These are phyloP conservation scores for Colletotrichum tofieldiae DNA, from an alignment of 2,329 filamentous ascomycete species.

Conservation along the genomic window DNA sequence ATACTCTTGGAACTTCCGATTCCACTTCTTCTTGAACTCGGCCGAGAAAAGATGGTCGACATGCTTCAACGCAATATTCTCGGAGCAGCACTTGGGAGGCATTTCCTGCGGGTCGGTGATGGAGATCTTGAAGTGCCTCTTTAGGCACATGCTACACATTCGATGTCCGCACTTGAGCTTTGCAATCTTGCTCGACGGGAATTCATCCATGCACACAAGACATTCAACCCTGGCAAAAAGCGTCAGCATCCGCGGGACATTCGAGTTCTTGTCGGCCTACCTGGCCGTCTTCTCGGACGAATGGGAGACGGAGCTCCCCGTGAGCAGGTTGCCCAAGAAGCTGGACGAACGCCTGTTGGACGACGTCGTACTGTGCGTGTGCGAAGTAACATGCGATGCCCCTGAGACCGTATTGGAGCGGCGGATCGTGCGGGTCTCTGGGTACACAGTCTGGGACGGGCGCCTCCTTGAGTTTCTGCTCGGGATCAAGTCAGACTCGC, in stretches of 20 bases:
- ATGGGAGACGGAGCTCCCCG: constrained; percentile 36
- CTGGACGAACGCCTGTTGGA: constrained; percentile 34
- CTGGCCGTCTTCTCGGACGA: constrained; percentile 48
- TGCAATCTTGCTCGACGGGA: constrained; percentile 74
- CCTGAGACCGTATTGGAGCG: constrained; percentile 39
- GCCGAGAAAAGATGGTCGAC: constrained; percentile 83
- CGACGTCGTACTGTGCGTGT: constrained; percentile 41
- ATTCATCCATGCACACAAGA: constrained; percentile 79
- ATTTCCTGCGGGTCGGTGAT: constrained; percentile 84
- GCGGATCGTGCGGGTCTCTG: constrained; percentile 24
- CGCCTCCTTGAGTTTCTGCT: constrained; percentile 30
- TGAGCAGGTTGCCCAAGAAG: constrained; percentile 31
- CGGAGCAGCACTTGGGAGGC: constrained; percentile 86
- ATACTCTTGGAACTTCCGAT: constrained; percentile 84
- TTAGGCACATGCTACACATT: constrained; percentile 86
- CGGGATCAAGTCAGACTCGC: constrained; percentile 17
- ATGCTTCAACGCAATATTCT: constrained; percentile 82
- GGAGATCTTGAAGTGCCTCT: constrained; percentile 81
- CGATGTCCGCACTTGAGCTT: constrained; percentile 85
- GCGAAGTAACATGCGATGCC: constrained; percentile 43
- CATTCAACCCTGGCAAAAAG: constrained; percentile 74
- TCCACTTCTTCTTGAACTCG: constrained; percentile 85
- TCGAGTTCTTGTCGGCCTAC: constrained; percentile 46
- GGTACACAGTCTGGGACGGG: constrained; percentile 34
- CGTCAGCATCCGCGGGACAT: constrained; percentile 30